Conservation (phyloP, 192 early-diverging fungal genomes). For the Mycoemilia scoparia region DNA sequence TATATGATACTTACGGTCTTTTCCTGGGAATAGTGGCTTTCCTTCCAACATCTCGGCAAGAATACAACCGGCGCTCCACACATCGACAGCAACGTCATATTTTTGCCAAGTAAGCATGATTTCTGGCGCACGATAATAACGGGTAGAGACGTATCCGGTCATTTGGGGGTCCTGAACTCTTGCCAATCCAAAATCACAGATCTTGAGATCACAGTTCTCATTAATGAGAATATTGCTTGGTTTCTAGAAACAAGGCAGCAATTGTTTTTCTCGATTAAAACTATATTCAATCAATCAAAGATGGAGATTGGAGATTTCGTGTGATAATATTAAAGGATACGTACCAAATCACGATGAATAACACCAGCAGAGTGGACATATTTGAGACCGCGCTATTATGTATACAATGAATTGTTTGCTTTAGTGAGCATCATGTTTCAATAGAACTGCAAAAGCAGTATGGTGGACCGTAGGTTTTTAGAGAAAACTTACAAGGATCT, state of each 20-base stretch:
- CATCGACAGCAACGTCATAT: slow-evolving; percentile 90
- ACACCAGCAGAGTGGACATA: slow-evolving; percentile 94
- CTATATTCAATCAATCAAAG: no score
- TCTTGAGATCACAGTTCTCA: slow-evolving; percentile 96
- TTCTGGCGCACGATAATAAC: slow-evolving; percentile 95
- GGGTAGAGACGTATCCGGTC: slow-evolving; percentile 94
- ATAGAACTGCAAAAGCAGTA: slow-evolving; percentile 1
- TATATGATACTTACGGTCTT: slow-evolving; percentile 46
- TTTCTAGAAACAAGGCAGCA: no score
- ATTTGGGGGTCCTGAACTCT: slow-evolving; percentile 88
- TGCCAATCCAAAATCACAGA: slow-evolving; percentile 94
- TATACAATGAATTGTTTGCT: no score
- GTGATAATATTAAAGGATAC: not conserved
- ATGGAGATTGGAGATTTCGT: no score
- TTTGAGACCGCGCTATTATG: slow-evolving; percentile 72
- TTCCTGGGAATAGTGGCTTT: slow-evolving; percentile 86
- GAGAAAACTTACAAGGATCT: no score
- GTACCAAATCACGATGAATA: slow-evolving; percentile 88
- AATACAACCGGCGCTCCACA: slow-evolving; percentile 91
- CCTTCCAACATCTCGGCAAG: slow-evolving; percentile 94
- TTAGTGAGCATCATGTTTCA: not conserved
- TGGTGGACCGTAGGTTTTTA: slow-evolving; percentile 15
- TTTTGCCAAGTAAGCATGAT: slow-evolving; percentile 97
- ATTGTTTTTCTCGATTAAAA: no score
- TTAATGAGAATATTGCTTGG: slow-evolving; percentile 94